These are phyloP conservation scores for Lentinula guzmanii DNA, from an alignment of 768 basidiomycete genomes.

Conservation along the genomic window DNA sequence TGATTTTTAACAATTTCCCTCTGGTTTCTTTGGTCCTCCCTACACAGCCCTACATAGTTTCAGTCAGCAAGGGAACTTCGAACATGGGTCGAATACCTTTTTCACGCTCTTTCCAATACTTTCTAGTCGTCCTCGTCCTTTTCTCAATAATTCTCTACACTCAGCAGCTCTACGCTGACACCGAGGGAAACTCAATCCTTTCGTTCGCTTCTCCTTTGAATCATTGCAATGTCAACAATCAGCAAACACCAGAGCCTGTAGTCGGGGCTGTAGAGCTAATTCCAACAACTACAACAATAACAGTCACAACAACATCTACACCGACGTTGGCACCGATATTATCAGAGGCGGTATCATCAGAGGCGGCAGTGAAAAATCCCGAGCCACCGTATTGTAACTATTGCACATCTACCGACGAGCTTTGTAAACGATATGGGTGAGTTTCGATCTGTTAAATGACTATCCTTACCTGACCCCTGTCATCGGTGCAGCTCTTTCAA, in stretches of 20 bases:
- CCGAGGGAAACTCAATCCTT: not conserved
- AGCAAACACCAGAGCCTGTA: not conserved
- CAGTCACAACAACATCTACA: not conserved
- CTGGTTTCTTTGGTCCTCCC: not conserved
- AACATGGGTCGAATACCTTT: not conserved
- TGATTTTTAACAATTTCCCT: not conserved
- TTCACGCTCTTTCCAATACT: not conserved
- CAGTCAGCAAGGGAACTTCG: not conserved
- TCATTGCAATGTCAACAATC: not conserved
- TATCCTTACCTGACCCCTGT: not conserved
- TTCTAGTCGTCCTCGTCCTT: not conserved
- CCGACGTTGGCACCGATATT: not conserved
- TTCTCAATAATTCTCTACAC: not conserved
- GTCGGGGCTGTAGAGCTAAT: not conserved
- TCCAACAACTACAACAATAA: not conserved
- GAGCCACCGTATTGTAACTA: not conserved
- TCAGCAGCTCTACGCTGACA: not conserved
- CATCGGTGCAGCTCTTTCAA: not conserved
- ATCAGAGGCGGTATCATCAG: not conserved
- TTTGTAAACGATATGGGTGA: constrained; percentile 2
- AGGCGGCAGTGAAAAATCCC: not conserved
- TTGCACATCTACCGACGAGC: not conserved
- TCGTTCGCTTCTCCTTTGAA: not conserved
- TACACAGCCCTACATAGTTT: not conserved
- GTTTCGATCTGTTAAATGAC: not conserved